A percentile compares a stretch with the other conserved stretches of the same genome.
These are phyloP conservation scores for Fusarium nematophilum DNA, from an alignment of 2,329 filamentous ascomycete species.

Conservation along the genomic window DNA sequence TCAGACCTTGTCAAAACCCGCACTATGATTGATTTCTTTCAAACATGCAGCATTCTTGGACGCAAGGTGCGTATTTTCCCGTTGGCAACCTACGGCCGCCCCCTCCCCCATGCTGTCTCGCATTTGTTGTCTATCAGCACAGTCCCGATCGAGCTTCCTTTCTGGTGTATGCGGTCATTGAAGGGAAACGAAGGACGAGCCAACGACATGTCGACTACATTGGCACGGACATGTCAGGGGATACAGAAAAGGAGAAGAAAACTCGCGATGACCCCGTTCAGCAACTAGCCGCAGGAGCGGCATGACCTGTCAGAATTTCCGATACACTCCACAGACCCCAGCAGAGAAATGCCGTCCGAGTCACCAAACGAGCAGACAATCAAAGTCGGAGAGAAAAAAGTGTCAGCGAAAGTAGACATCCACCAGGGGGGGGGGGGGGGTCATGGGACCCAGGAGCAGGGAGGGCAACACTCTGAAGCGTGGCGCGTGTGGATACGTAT, in stretches of 20 bases:
- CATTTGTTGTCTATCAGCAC: background rate
- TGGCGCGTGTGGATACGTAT: background rate
- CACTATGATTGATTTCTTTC: background rate
- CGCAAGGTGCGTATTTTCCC: no score
- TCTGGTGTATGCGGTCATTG: background rate
- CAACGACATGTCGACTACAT: background rate
- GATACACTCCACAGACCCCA: background rate
- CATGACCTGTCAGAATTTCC: slow-evolving; percentile 8
- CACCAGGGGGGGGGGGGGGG: background rate
- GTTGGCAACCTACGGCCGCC: no score
- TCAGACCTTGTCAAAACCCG: background rate
- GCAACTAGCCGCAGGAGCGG: slow-evolving; percentile 2
- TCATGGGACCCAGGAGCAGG: slow-evolving; percentile 2
- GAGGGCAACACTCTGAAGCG: slow-evolving; percentile 1
- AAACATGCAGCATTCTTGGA: background rate
- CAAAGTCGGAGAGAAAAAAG: background rate
- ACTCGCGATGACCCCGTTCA: background rate
- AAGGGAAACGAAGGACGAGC: background rate
- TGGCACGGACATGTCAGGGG: slow-evolving; percentile 1
- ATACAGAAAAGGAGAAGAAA: background rate
- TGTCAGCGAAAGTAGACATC: background rate
- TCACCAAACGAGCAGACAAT: background rate
- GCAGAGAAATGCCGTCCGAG: background rate
- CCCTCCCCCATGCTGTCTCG: no score
- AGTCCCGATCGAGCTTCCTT: background rate